A percentile compares a stretch with the other conserved stretches of the same genome.
phyloP scores from a whole-genome alignment of 192 early-diverging fungal species.

The Coemansia sp. region DNA sequence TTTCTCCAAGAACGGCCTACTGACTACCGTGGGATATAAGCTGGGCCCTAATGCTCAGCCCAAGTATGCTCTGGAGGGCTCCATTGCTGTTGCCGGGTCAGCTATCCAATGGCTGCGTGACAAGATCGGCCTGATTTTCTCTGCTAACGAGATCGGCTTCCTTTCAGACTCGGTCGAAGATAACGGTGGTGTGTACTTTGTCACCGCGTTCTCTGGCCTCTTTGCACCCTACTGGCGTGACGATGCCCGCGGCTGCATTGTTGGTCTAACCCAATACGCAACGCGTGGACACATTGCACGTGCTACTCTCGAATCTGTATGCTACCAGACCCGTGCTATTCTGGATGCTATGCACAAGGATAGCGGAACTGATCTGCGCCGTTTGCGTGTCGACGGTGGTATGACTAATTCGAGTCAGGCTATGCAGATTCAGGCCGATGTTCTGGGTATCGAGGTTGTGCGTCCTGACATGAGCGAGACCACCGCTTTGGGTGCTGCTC shows the following conservation, averaged over 20 bases:
- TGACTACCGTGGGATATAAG: constrained; percentile 89
- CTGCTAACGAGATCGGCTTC: constrained; percentile 65
- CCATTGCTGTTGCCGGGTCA: constrained; percentile 86
- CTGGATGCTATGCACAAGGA: constrained; percentile 88
- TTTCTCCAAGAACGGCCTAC: constrained; percentile 74
- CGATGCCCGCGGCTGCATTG: constrained; percentile 82
- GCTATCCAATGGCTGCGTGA: constrained; percentile 90
- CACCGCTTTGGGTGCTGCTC: constrained; percentile 87
- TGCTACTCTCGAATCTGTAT: constrained; percentile 85
- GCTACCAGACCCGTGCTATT: constrained; percentile 85
- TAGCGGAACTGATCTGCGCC: constrained; percentile 59
- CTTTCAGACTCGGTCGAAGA: constrained; percentile 66
- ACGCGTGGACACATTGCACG: constrained; percentile 80
- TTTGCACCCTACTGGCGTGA: constrained; percentile 95
- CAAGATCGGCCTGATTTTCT: constrained; percentile 75
- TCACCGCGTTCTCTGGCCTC: constrained; percentile 88
- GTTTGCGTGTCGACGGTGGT: constrained; percentile 93
- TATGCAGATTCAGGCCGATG: constrained; percentile 92
- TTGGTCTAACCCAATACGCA: constrained; percentile 86
- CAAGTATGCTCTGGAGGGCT: constrained; percentile 88
- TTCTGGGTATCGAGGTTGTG: constrained; percentile 72
- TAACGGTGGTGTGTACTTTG: constrained; percentile 91
- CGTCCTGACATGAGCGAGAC: constrained; percentile 88
- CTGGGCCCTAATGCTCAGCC: constrained; percentile 67
- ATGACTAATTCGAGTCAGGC: constrained; percentile 83